These are phyloP conservation scores for Hemileccinum impolitum DNA, from an alignment of 768 basidiomycete species.

Conservation along the genomic window DNA sequence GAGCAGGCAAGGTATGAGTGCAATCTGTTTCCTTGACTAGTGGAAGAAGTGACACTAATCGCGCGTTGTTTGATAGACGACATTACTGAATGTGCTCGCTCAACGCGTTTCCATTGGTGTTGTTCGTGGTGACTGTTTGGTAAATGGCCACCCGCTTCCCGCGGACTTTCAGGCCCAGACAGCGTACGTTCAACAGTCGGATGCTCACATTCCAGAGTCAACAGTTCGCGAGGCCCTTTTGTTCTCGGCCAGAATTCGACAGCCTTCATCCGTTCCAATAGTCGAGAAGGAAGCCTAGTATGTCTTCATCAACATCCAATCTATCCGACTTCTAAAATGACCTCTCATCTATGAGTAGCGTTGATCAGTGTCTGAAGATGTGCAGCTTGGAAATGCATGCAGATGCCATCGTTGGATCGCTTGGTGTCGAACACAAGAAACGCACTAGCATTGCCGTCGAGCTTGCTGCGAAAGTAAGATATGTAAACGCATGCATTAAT, in stretches of 20 bases:
- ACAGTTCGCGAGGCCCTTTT: constrained; percentile 81
- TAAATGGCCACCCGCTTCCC: constrained; percentile 53
- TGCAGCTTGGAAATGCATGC: constrained; percentile 61
- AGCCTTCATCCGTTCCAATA: constrained; percentile 59
- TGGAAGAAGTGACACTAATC: not conserved
- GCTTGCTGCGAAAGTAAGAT: constrained; percentile 48
- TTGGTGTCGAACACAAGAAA: constrained; percentile 48
- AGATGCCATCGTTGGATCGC: constrained; percentile 62
- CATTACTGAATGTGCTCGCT: constrained; percentile 55
- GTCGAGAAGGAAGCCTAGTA: constrained; percentile 80
- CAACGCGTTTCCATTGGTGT: constrained; percentile 47
- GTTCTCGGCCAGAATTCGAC: constrained; percentile 78
- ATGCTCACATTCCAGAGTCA: constrained; percentile 68
- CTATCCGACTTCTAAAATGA: not conserved
- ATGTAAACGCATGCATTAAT: rapidly evolving
- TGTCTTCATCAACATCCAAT: constrained; percentile 23
- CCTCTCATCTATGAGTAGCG: constrained; percentile 27
- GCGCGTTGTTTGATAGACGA: constrained; percentile 39
- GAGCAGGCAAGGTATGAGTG: constrained; percentile 28
- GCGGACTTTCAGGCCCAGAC: constrained; percentile 64
- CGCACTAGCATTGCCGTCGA: constrained; percentile 61
- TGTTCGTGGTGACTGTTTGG: constrained; percentile 47
- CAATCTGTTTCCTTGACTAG: not conserved
- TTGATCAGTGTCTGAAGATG: constrained; percentile 58
- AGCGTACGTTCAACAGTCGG: constrained; percentile 61